A percentile compares a stretch with the other conserved stretches of the same genome.
Evolutionary conservation across 768 basidiomycete species (phyloP).

Genomic region (Wakefieldia striispora): DNA sequence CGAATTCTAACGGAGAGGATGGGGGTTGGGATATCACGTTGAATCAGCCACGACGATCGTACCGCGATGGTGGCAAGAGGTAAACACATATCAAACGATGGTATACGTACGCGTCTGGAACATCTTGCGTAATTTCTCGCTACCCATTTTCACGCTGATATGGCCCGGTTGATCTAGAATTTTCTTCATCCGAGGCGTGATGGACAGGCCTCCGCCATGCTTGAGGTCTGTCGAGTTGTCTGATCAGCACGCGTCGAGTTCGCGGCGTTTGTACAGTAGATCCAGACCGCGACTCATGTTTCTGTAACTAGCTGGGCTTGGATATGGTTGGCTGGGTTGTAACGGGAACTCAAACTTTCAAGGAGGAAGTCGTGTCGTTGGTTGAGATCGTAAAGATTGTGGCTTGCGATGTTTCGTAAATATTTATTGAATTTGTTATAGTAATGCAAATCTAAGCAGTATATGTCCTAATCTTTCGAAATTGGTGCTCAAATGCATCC

Average conservation of each 20-base stretch:
- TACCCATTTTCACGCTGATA: slow-evolving; percentile 22
- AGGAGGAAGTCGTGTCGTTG: not conserved
- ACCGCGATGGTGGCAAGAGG: not conserved
- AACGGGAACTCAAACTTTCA: no score
- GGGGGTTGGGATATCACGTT: not conserved
- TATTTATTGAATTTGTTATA: no score
- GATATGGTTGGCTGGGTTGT: no score
- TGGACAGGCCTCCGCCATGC: slow-evolving; percentile 21
- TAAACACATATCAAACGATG: not conserved
- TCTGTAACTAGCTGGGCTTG: not conserved
- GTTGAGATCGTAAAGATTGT: not conserved
- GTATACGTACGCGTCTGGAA: slow-evolving; percentile 27
- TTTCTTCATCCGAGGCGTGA: slow-evolving; percentile 26
- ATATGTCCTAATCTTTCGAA: no score
- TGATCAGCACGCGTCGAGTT: not conserved
- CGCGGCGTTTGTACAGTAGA: not conserved
- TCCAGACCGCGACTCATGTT: slow-evolving; percentile 15
- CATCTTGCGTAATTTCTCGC: slow-evolving; percentile 29
- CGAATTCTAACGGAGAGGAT: slow-evolving; percentile 17
- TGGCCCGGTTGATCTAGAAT: slow-evolving; percentile 28
- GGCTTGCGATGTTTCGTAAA: no score
- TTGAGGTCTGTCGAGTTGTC: slow-evolving; percentile 6
- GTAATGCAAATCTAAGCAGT: no score
- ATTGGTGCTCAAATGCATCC: no score
- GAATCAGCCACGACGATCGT: not conserved